Evolutionary conservation across 2,329 filamentous ascomycete species (phyloP).

Genomic region (Aspergillus neoniger): DNA sequence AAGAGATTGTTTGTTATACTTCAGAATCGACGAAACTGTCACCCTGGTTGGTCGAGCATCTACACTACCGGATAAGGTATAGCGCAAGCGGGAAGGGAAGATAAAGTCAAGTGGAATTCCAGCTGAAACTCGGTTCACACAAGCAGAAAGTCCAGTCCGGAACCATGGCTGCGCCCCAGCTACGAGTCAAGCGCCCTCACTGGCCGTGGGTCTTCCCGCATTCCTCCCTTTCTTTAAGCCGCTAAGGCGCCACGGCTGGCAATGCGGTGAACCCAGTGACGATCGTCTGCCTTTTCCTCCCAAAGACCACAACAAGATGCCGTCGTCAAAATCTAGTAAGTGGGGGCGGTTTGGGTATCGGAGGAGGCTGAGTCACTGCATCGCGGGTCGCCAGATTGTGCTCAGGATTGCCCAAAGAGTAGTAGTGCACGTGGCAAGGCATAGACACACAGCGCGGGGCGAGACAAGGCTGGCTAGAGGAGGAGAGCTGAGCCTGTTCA

Average conservation of each 20-base stretch:
- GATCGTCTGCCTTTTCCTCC: too few species aligned
- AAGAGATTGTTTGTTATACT: not conserved
- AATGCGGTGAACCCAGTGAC: too few species aligned
- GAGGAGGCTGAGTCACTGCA: not conserved
- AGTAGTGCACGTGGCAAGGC: too few species aligned
- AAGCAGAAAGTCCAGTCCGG: too few species aligned
- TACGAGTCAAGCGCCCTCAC: not conserved
- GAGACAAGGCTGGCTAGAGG: too few species aligned
- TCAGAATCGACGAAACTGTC: too few species aligned
- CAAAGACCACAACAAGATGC: not conserved
- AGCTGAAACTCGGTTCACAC: not conserved
- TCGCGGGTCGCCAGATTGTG: not conserved
- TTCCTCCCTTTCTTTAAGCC: too few species aligned
- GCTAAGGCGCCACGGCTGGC: too few species aligned
- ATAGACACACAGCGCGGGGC: too few species aligned
- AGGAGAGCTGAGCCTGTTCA: too few species aligned
- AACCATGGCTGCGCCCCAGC: too few species aligned
- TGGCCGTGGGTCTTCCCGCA: not conserved
- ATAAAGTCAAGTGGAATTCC: not conserved
- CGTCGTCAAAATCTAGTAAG: not conserved
- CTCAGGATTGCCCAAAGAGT: too few species aligned
- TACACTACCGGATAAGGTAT: conserved; percentile 5
- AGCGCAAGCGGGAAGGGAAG: not conserved
- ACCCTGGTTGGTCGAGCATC: conserved; percentile 16
- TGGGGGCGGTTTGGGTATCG: not conserved